Percentiles rank a stretch among this genome's conserved stretches.
Conservation (phyloP, 169 alveolate genomes). For the Eimeria falciformis region DNA sequence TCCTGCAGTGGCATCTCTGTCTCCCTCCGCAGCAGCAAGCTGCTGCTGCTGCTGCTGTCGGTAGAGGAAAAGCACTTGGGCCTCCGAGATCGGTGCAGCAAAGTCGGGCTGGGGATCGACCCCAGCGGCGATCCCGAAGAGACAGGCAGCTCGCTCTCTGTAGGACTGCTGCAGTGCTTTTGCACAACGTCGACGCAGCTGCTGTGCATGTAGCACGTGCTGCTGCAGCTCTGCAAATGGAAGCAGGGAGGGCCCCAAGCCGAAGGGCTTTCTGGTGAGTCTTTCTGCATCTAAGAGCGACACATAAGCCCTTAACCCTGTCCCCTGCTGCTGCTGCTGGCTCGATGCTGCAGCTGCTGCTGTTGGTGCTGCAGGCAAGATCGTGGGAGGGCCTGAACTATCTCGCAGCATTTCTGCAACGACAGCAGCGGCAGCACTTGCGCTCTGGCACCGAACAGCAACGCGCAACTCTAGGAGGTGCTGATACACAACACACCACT, state of each 20-base stretch:
- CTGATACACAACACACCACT: conserved; percentile 73
- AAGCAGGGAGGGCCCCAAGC: conserved; percentile 63
- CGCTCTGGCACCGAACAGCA: conserved; percentile 66
- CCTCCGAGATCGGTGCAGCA: conserved; percentile 36
- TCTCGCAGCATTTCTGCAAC: conserved; percentile 62
- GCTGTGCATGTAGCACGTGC: conserved; percentile 62
- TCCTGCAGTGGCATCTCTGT: conserved; percentile 2
- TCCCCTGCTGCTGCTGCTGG: conserved; percentile 39
- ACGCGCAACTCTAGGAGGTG: conserved; percentile 71
- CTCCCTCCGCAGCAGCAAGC: conserved; percentile 37
- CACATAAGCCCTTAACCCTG: conserved; percentile 62
- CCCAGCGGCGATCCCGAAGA: conserved; percentile 72
- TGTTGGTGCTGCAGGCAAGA: conserved; percentile 65
- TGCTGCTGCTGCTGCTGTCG: conserved; percentile 48
- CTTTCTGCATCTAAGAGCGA: conserved; percentile 71
- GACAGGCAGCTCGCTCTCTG: conserved; percentile 73
- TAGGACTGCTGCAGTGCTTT: conserved; percentile 75
- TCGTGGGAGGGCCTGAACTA: conserved; percentile 55
- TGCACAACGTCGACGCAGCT: conserved; percentile 57
- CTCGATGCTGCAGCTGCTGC: conserved; percentile 26
- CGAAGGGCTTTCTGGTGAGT: conserved; percentile 70
- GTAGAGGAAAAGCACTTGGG: conserved; percentile 47
- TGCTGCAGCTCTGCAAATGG: conserved; percentile 68
- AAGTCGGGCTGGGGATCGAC: conserved; percentile 69
- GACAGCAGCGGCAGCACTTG: conserved; percentile 71